These are phyloP conservation scores for Trichophyton simii DNA, from an alignment of 2,329 filamentous ascomycete species.

Conservation along the genomic window DNA sequence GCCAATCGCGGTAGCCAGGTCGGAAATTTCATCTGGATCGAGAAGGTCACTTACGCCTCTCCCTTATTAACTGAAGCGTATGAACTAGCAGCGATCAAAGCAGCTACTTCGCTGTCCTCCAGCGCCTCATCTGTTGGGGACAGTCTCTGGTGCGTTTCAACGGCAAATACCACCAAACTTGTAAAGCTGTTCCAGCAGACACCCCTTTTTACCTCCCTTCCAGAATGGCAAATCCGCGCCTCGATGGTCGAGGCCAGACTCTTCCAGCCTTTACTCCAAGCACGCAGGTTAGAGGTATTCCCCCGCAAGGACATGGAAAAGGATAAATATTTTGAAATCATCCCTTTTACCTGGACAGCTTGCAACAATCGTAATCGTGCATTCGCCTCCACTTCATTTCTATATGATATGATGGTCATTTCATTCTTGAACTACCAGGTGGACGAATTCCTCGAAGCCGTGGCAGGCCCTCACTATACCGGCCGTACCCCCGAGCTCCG, in stretches of 20 bases:
- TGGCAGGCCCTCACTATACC: constrained; percentile 7
- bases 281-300: constrained; percentile 12
- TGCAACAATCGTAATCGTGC: constrained; percentile 12
- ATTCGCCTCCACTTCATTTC: constrained; percentile 6
- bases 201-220: too few species aligned
- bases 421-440: constrained; percentile 19
- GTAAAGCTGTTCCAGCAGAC: too few species aligned
- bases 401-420: constrained; percentile 21
- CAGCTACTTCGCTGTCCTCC: background rate
- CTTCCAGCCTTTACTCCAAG: constrained; percentile 1
- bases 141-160: too few species aligned
- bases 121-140: too few species aligned
- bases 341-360: constrained; percentile 19
- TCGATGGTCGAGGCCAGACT: constrained; percentile 10
- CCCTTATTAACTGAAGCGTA: constrained; percentile 18
- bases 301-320: constrained; percentile 9
- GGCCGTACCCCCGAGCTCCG: too few species aligned
- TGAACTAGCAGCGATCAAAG: constrained; percentile 20
- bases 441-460: constrained; percentile 19
- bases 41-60: constrained; percentile 16
- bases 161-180: too few species aligned
- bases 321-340: constrained; percentile 18
- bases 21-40: constrained; percentile 13
- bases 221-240: background rate
- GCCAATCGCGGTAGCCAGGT: too few species aligned